Base-by-base conservation (phyloP, 2,329 filamentous ascomycete genomes). In the Blastomyces silverae region DNA sequence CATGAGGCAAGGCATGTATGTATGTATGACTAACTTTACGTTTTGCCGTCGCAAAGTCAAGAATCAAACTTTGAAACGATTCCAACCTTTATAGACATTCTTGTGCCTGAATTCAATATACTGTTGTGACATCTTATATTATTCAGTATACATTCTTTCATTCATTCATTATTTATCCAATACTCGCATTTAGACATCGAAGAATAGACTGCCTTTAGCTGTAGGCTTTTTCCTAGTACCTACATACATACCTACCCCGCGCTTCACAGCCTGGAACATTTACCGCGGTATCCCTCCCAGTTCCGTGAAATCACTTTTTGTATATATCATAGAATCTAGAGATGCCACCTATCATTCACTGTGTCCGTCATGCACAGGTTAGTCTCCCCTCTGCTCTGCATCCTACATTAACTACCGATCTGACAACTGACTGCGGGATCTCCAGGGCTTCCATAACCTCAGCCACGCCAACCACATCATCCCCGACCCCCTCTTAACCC, bases 371-470 rank as follows among this genome's bases (percentile, higher is more conserved):
- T 70, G 79, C 79, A 31, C 79, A 80, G 73, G 78, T 79, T 74
- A 31, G 31, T 50, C 15, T 25, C 20, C n/a, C 39, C 6, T 46
- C 44, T 7, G 5, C 17, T 46, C 39, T 62, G 22, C 39, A 11
- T 37, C 25, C 48, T 6, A 7, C 39, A 13, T 13, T 13, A n/a
- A n/a, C n/a, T n/a, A 37, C 10, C 52, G 15, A 20, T 37, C 34
- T 37, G 20, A 22, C 8, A 34, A 62, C 48, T 44, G 53, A 31
- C n/a, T 28, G 48, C 55, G 20, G 2, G 22, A 59, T 59, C n/a
- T 8, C 28, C 82, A 91, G 78, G 92, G 91, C 77, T 86, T 85
- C 73, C 92, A 96, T 83, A 96, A 96, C 76, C 84, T 94, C 72
- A 81, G 72, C 68, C 71, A 80, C 34, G 87, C 83, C 67, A 91